Percentiles rank a stretch among this genome's conserved stretches.
Evolutionary conservation across 2,329 filamentous ascomycete genomes (phyloP).

Genomic region (Cadophora luteo-olivacea): DNA sequence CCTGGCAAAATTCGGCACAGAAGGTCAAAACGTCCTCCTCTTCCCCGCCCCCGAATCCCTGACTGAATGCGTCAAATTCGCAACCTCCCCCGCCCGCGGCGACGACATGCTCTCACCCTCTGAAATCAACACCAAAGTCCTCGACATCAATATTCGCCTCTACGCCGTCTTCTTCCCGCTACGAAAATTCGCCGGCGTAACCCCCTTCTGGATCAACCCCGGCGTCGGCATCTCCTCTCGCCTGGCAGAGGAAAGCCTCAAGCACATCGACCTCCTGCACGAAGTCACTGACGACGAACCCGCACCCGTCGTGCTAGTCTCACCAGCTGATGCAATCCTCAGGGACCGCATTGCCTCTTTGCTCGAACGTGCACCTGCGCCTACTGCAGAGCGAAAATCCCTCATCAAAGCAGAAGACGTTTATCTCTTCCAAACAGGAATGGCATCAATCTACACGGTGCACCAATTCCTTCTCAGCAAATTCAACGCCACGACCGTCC

Average conservation of each 20-base stretch:
- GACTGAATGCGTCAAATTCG: conserved; percentile 32
- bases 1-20: conserved; percentile 18
- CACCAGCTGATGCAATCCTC: conserved; percentile 48
- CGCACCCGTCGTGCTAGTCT: conserved; percentile 47
- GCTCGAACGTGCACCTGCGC: conserved; percentile 49
- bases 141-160: conserved; percentile 45
- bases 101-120: conserved; percentile 24
- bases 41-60: conserved; percentile 31
- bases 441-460: conserved; percentile 56
- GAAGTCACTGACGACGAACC: conserved; percentile 43
- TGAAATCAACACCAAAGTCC: conserved; percentile 30
- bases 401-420: conserved; percentile 50
- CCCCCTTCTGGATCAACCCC: conserved; percentile 53
- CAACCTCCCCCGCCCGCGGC: conserved; percentile 24
- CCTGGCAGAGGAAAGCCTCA: conserved; percentile 52
- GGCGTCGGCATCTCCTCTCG: conserved; percentile 56
- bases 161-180: conserved; percentile 53
- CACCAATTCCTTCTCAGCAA: conserved; percentile 49
- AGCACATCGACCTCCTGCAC: conserved; percentile 45
- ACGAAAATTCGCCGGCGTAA: conserved; percentile 46
- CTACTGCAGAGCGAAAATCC: conserved; percentile 25
- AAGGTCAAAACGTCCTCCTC: conserved; percentile 28
- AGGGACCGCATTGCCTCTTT: conserved; percentile 51
- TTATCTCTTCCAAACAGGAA: conserved; percentile 60
- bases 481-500: conserved; percentile 47